phyloP scores from a whole-genome alignment of 352 stramenopile species.

The Globisporangium alternatum region DNA sequence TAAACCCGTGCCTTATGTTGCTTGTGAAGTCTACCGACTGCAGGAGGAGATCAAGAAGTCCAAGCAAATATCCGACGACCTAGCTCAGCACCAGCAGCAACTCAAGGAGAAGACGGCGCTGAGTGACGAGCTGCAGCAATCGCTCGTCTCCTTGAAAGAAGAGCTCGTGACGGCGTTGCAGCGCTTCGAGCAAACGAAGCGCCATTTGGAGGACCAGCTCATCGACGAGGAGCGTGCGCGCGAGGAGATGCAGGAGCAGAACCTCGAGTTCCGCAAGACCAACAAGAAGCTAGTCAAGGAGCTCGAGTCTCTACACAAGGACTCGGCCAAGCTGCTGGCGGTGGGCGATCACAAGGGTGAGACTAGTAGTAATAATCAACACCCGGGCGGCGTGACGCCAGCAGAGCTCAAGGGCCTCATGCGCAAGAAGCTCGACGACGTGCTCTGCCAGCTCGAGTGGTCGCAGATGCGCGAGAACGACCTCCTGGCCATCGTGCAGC shows the following conservation, averaged over 20 bases:
- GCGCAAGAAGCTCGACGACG: conserved; percentile 42
- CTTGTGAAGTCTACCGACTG: conserved; percentile 39
- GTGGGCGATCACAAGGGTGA: neutral
- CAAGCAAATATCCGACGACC: conserved; percentile 41
- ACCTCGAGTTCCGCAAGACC: conserved; percentile 63
- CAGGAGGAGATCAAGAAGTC: conserved; percentile 71
- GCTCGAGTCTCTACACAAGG: conserved; percentile 41
- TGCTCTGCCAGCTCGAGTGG: conserved; percentile 48
- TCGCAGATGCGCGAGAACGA: conserved; percentile 75
- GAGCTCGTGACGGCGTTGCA: conserved; percentile 52
- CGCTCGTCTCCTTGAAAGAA: conserved; percentile 57
- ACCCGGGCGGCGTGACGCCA: conserved; percentile 14
- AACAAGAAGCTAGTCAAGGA: conserved; percentile 72
- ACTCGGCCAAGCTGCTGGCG: conserved; percentile 11
- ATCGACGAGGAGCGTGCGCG: conserved; percentile 64
- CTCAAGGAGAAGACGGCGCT: conserved; percentile 48
- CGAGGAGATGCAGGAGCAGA: conserved; percentile 75
- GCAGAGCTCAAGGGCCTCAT: conserved; percentile 39
- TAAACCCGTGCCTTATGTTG: neutral
- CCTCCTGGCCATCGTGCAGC: conserved; percentile 31
- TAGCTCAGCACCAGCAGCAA: conserved; percentile 32
- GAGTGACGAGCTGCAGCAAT: conserved; percentile 55
- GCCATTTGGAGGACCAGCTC: conserved; percentile 75
- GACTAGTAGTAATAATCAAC: neutral
- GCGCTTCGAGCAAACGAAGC: conserved; percentile 68